phyloP scores from a whole-genome alignment of 495 filamentous ascomycete species.

The Corynascus novoguineensis region DNA sequence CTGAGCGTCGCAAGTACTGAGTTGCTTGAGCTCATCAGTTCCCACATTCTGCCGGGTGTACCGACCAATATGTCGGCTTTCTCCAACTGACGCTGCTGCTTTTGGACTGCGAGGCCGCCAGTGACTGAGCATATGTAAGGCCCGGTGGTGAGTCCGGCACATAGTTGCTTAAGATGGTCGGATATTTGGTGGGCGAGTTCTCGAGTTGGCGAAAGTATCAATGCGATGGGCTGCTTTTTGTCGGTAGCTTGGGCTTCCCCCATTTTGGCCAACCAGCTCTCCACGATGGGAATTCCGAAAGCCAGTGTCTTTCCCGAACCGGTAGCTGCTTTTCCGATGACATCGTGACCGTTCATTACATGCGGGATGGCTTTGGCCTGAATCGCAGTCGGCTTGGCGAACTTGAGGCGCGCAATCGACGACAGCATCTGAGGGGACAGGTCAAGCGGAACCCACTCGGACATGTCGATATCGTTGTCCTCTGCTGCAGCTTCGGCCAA shows the following conservation, averaged over 20 bases:
- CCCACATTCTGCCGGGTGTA: constrained; percentile 91
- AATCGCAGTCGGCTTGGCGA: constrained; percentile 73
- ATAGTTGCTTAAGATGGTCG: constrained; percentile 71
- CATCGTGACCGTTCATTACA: constrained; percentile 65
- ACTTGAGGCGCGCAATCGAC: constrained; percentile 71
- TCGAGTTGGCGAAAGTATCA: constrained; percentile 88
- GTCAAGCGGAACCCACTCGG: constrained; percentile 67
- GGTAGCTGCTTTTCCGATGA: constrained; percentile 76
- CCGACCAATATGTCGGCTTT: constrained; percentile 83
- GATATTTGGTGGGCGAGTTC: constrained; percentile 88
- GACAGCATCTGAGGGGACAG: constrained; percentile 64
- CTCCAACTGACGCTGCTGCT: constrained; percentile 75
- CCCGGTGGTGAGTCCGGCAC: constrained; percentile 53
- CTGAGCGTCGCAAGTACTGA: constrained; percentile 57
- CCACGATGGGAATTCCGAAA: constrained; percentile 73
- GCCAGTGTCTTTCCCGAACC: constrained; percentile 82
- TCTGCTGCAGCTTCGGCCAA: constrained; percentile 38
- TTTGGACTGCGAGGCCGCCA: constrained; percentile 85
- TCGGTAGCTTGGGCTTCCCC: constrained; percentile 34
- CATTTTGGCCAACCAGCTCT: constrained; percentile 50
- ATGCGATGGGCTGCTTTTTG: constrained; percentile 58
- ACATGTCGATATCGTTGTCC: constrained; percentile 53
- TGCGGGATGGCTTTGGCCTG: constrained; percentile 72
- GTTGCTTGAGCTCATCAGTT: constrained; percentile 65
- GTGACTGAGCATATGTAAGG: constrained; percentile 75